Evolutionary conservation across 106 monocot genomes (phyloP).

Genomic region (Dendrobium catenatum): DNA sequence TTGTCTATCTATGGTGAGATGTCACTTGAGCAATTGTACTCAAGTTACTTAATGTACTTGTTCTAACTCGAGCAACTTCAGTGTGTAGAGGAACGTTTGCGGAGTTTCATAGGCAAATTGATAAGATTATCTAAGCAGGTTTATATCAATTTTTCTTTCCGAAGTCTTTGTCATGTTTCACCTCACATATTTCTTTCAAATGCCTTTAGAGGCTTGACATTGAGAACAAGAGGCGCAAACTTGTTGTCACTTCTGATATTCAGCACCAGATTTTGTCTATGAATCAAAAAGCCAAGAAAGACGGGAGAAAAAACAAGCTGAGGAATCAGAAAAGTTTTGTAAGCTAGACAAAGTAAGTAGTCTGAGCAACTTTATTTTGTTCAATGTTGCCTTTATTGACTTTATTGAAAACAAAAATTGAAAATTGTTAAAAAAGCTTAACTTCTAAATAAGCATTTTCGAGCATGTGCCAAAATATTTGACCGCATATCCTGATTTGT

Average conservation of each 20-base stretch:
- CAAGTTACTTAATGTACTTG: neutral
- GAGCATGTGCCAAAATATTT: no score
- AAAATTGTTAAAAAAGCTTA: neutral
- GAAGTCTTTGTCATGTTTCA: neutral
- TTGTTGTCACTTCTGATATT: slow-evolving; percentile 68
- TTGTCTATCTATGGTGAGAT: slow-evolving; percentile 69
- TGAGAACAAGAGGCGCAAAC: slow-evolving; percentile 55
- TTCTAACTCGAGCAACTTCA: slow-evolving; percentile 15
- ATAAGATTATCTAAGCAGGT: slow-evolving; percentile 85
- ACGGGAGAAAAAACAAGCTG: slow-evolving; percentile 67
- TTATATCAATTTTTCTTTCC: neutral
- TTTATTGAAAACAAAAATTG: neutral
- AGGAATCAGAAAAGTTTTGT: slow-evolving; percentile 55
- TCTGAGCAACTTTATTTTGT: neutral
- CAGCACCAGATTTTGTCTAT: slow-evolving; percentile 44
- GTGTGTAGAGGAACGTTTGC: slow-evolving; percentile 72
- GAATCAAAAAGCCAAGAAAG: slow-evolving; percentile 74
- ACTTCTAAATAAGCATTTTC: neutral
- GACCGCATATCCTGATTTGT: no score
- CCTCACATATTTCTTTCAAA: neutral
- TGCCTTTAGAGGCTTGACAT: slow-evolving; percentile 58
- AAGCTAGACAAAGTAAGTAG: slow-evolving; percentile 51
- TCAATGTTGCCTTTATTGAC: no score
- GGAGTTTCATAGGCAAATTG: slow-evolving; percentile 43
- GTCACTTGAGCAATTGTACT: neutral